Base-by-base conservation (phyloP, 108 stramenopile species). In the Skeletonema grethae region DNA sequence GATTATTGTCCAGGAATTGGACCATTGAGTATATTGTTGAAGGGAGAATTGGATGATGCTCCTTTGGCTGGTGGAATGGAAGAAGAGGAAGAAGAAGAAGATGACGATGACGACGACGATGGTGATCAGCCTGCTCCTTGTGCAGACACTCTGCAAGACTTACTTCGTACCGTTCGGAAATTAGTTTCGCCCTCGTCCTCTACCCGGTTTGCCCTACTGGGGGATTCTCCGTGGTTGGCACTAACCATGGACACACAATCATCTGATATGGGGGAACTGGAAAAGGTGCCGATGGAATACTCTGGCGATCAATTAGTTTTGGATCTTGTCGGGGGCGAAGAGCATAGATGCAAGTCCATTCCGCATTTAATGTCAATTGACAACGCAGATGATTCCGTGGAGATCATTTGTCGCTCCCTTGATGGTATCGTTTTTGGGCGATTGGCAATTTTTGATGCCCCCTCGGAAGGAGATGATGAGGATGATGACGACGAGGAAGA, bases 371-470 rank as follows among this genome's bases (percentile, higher is more conserved):
- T 86, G n/a, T 67, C 67, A 34, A 75, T 84, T 9, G 80, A 61
- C 11, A 53, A 53, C 22, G 50, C 22, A 3, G 75, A 71, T 32
- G 34, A 38, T 25, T 11, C 56, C 22, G 53, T 41, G 8, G 70
- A 82, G 7, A 18, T 79, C 60, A 69, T 57, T n/a, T 79, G 73
- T 28, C 45, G 61, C 11, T 30, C 73, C 10, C 25, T 75, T 31
- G 61, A 86, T 24, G 92, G 89, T 5, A 75, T 90, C 22, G 70
- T 95, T 13, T 90, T 89, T 74, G 93, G 93, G 20, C 80, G 93
- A n/a, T 84, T 95, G 39, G 88, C 90, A 7, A 90, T 95, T 69
- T 95, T 95, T 75, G 93, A 90, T 29, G 80, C 85, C 0, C 85
- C 88, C 55, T 70, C 77, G 34, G 73, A 74, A 4, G 84, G 80